Evolutionary conservation across 2,329 filamentous ascomycete genomes (phyloP).

Genomic region (Aspergillus brasiliensis): DNA sequence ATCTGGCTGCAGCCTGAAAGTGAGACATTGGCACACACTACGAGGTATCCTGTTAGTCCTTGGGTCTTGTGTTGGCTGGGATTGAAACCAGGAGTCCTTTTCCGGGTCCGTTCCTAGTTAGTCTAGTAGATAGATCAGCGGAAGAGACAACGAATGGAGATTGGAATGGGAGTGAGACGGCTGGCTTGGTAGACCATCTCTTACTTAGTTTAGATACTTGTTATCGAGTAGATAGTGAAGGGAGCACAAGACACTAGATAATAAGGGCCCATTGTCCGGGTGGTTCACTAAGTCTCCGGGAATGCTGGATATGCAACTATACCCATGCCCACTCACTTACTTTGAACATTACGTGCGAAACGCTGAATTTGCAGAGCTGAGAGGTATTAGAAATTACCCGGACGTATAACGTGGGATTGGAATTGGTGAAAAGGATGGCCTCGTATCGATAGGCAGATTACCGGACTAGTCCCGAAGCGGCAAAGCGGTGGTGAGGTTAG

Average conservation of each 20-base stretch:
- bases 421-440: background rate
- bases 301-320: background rate
- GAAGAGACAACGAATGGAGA: background rate
- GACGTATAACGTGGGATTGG: background rate
- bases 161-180: background rate
- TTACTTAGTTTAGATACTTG: background rate
- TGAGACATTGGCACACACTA: background rate
- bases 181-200: too few species aligned
- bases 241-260: too few species aligned
- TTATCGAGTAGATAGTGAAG: background rate
- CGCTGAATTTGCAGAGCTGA: background rate
- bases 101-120: background rate
- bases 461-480: constrained; percentile 6
- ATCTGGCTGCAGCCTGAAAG: background rate
- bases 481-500: background rate
- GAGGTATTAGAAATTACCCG: background rate
- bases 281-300: too few species aligned
- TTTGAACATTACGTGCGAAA: background rate
- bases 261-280: too few species aligned
- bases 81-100: constrained; percentile 1
- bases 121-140: background rate
- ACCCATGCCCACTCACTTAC: background rate
- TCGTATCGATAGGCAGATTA: background rate
- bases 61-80: background rate
- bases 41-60: too few species aligned